Conservation (phyloP, 148 eudicot genomes). For the Rhododendron henanense region DNA sequence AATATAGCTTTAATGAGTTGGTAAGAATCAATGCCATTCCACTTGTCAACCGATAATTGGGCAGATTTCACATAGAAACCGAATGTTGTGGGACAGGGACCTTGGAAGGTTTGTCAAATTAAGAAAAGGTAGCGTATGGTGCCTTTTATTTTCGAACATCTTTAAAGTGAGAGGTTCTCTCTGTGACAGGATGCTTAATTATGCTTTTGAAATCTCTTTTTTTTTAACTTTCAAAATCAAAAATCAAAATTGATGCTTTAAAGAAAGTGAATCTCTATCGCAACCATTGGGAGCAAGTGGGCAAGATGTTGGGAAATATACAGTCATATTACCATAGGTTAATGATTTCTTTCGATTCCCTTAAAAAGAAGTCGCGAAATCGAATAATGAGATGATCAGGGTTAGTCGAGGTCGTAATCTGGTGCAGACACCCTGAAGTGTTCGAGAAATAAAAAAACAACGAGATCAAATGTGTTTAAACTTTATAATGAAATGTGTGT, state of each 20-base stretch:
- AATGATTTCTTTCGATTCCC: not conserved
- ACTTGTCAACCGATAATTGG: not conserved
- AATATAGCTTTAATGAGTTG: not conserved
- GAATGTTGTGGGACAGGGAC: slow-evolving; percentile 1
- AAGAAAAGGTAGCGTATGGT: not conserved
- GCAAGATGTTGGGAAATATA: not conserved
- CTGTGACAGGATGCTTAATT: not conserved
- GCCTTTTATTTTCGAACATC: not conserved
- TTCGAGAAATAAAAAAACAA: too few species aligned
- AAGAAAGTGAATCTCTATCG: not conserved
- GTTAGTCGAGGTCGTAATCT: not conserved
- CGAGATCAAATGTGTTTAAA: not conserved
- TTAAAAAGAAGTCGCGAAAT: not conserved
- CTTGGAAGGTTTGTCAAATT: not conserved
- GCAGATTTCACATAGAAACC: not conserved
- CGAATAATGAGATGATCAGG: not conserved
- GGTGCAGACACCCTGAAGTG: not conserved
- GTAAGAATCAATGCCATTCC: slow-evolving; percentile 7
- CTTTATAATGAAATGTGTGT: too few species aligned
- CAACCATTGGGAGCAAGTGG: not conserved
- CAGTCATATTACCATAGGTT: not conserved
- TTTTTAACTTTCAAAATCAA: not conserved
- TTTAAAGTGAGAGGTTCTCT: not conserved
- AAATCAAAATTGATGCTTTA: not conserved
- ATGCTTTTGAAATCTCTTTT: not conserved